Evolutionary conservation across 2,329 filamentous ascomycete genomes (phyloP), one percentile per base, ranked within the genome.

Genomic region (Periglandula ipomoeae): DNA sequence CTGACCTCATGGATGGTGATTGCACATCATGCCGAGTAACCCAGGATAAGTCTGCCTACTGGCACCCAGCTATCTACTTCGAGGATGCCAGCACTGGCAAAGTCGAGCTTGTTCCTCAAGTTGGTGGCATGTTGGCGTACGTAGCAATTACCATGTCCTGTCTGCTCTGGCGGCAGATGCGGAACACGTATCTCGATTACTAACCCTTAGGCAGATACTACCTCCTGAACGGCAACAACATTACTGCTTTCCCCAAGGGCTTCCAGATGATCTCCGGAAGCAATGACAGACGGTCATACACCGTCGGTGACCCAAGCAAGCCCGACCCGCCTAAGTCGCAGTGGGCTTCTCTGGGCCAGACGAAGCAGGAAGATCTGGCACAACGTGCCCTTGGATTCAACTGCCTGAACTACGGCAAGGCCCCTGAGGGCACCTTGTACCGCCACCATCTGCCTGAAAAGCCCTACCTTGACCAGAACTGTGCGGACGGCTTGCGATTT

Each of bases 381-480:
- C 85, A 95, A 71, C 89, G 90, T 53, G 88, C 90, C 9, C 59
- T 96, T 24, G 91, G 93, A 3, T 95, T 95, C 78, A 97, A 97
- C 74, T 97, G 93, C 68, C 70, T 98, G 52, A 84, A 97, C 78
- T 96, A 96, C 63, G 59, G 58, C 27, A 71, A 67, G 22, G 58
- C 66, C 0, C 72, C 85, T 2, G 89, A 95, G 65, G 75, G 77
- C 1, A 85, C 89, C 13, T 76, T 95, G 32, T 85, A 81, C 65
- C 88, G 90, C 55, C 90, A 95, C 66, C 82, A 79, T 62, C 60
- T 96, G 57, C 90, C 91, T 0, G 78, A 84, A 58, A 94, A 95
- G 74, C 67, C 69, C 0, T 94, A 80, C 62, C 74, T 95, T 32
- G 89, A 96, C 61, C 75, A 75, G 48, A 82, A 91, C 68, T 97